A percentile compares a stretch with the other conserved stretches of the same genome.
phyloP scores from a whole-genome alignment of 352 stramenopile genomes.

The Phytophthora ramorum region DNA sequence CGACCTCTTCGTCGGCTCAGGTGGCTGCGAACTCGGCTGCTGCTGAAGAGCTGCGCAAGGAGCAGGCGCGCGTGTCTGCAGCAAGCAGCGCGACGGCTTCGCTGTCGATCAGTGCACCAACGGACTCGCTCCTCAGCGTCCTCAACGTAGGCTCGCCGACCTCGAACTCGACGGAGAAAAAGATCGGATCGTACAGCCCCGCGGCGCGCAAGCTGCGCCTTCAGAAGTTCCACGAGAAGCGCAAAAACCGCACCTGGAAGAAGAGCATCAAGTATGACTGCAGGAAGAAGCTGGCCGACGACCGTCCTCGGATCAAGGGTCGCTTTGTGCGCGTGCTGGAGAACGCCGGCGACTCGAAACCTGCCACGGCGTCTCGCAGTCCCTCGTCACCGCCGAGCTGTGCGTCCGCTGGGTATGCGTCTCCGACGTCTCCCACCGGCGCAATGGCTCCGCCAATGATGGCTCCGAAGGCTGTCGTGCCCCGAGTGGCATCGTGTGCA shows the following conservation, averaged over 20 bases:
- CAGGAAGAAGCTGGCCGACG: constrained; percentile 97
- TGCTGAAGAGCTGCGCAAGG: constrained; percentile 48
- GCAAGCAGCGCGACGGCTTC: constrained; percentile 27
- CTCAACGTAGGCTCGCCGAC: constrained; percentile 45
- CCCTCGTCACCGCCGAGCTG: constrained; percentile 16
- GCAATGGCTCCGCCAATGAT: constrained; percentile 25
- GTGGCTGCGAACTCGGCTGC: constrained; percentile 32
- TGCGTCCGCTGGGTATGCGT: constrained; percentile 32
- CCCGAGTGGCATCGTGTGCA: constrained; percentile 22
- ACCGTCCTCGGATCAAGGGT: constrained; percentile 93
- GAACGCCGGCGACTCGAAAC: constrained; percentile 56
- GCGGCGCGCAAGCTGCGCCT: constrained; percentile 93
- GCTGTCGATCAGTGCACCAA: constrained; percentile 37
- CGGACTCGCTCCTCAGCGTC: constrained; percentile 51
- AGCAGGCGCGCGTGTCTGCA: constrained; percentile 34
- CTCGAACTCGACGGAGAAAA: constrained; percentile 45
- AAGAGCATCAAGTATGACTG: constrained; percentile 99
- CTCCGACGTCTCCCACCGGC: constrained; percentile 34
- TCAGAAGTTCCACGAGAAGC: constrained; percentile 97
- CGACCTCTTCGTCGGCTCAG: constrained; percentile 41
- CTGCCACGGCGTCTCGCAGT: constrained; percentile 38
- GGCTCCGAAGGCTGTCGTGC: constrained; percentile 13
- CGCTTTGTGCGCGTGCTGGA: constrained; percentile 92
- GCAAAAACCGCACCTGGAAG: constrained; percentile 97
- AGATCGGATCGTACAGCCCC: constrained; percentile 96